Evolutionary conservation across 2,329 filamentous ascomycete species (phyloP).

Genomic region (Arachnopeziza araneosa): DNA sequence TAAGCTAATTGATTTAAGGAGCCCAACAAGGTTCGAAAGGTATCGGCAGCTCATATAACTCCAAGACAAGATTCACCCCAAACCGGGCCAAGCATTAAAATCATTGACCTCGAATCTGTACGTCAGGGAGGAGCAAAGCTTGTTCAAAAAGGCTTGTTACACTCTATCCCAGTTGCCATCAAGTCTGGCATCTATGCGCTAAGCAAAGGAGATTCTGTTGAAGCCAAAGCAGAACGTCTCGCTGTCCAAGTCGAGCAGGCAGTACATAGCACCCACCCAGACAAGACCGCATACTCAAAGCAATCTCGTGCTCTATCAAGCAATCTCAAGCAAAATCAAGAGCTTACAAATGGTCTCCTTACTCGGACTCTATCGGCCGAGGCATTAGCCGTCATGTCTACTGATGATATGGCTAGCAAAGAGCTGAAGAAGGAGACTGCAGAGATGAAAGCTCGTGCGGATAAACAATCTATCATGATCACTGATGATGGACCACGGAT

Average conservation of each 20-base stretch:
- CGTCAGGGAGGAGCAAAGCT: slow-evolving; percentile 66
- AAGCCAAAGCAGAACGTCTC: slow-evolving; percentile 61
- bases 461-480: slow-evolving; percentile 79
- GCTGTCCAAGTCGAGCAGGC: slow-evolving; percentile 77
- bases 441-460: slow-evolving; percentile 69
- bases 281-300: slow-evolving; percentile 46
- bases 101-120: slow-evolving; percentile 51
- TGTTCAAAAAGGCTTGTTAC: slow-evolving; percentile 62
- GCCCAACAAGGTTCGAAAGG: slow-evolving; percentile 48
- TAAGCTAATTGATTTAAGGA: slow-evolving; percentile 30
- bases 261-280: slow-evolving; percentile 50
- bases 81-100: slow-evolving; percentile 44
- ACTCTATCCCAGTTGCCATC: slow-evolving; percentile 60
- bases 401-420: slow-evolving; percentile 86
- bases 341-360: slow-evolving; percentile 72
- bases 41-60: slow-evolving; percentile 43
- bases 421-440: slow-evolving; percentile 76
- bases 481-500: slow-evolving; percentile 70
- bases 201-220: slow-evolving; percentile 56
- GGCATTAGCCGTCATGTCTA: slow-evolving; percentile 80
- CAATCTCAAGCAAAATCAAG: slow-evolving; percentile 84
- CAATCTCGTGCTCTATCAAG: slow-evolving; percentile 73
- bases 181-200: slow-evolving; percentile 60
- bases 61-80: slow-evolving; percentile 26
- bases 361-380: slow-evolving; percentile 64